Conservation (phyloP, 2,329 filamentous ascomycete genomes). For the Metarhizium robertsii region DNA sequence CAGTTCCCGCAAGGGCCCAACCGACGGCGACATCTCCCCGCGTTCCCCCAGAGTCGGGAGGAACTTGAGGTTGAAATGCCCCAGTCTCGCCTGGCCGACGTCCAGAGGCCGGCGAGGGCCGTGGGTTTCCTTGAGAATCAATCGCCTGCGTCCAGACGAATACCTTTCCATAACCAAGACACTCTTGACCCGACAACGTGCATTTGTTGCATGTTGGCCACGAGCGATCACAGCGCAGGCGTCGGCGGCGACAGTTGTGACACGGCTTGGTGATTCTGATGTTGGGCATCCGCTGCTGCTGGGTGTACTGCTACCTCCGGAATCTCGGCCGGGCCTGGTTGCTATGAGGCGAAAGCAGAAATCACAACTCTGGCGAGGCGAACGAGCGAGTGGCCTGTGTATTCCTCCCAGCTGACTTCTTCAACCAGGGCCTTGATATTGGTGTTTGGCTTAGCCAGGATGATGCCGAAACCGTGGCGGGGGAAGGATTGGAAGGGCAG, state of each 20-base stretch:
- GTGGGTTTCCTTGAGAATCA: slow-evolving; percentile 37
- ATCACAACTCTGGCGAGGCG: background rate
- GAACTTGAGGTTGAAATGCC: background rate
- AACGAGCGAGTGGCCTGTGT: background rate
- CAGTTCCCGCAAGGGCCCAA: background rate
- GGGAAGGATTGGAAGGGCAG: background rate
- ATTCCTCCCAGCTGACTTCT: background rate
- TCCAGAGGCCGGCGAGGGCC: slow-evolving; percentile 18
- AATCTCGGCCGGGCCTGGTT: background rate
- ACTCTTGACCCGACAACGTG: slow-evolving; percentile 42
- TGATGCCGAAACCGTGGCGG: background rate
- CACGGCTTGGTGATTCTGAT: slow-evolving; percentile 36
- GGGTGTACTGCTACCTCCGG: background rate
- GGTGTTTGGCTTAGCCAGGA: background rate
- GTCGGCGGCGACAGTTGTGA: slow-evolving; percentile 52
- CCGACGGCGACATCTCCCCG: background rate
- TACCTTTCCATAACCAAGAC: slow-evolving; percentile 52
- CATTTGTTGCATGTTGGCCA: slow-evolving; percentile 52
- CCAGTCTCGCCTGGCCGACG: slow-evolving; percentile 1
- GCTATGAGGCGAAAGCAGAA: background rate
- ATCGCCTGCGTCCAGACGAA: slow-evolving; percentile 50
- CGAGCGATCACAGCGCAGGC: slow-evolving; percentile 53
- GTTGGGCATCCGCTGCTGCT: slow-evolving; percentile 18
- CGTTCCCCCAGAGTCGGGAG: background rate
- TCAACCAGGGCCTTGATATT: background rate